Evolutionary conservation across 805 yeast genomes (phyloP), one percentile per base, ranked within the genome.

Genomic region (Candida jianshihensis): DNA sequence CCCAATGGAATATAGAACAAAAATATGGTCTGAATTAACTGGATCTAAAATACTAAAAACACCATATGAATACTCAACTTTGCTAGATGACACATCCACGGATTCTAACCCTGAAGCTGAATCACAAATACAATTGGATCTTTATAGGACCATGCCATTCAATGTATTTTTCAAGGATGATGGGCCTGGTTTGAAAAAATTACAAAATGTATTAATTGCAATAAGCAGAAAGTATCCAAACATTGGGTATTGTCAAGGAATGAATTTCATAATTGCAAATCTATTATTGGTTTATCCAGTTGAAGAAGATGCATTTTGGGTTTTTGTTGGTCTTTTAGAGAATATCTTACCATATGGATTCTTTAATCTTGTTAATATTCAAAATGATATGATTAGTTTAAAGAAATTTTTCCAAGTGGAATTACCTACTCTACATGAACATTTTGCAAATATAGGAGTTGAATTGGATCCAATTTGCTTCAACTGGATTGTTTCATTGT

Each of bases 201-300:
- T 75, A 21, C 58, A 70, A 29, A 56, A 71, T 13, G 65, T 75
- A 6, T 53, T 75, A 33, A 63, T 66, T 26, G 78, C 79, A 1
- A 73, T 68, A 43, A 64, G 68, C 15, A 59, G 65, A 6, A 63
- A 71, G 40, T 64, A 65, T 40, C 69, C 73, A 0, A 59, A 59
- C 1, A 58, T 73, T 30, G 81, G 81, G 1, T 75, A 75, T 48
- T 69, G 75, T 35, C 81, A 75, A 45, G 81, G 81, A 1, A 68
- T 75, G 81, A 75, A 75, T 48, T 66, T 73, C 44, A 68, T 75
- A n/a, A 70, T 68, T 10, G 81, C 76, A 0, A 70, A 68, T 31
- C 41, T 75, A 9, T 48, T 75, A 11, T 47, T 75, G 17, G 65
- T 68, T 0, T 63, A 55, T 32, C 58, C 63, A 5, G 57, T 63